Evolutionary conservation across 2,329 filamentous ascomycete species (phyloP), one percentile per base, ranked within the genome.

Genomic region (Thielaviopsis populi): DNA sequence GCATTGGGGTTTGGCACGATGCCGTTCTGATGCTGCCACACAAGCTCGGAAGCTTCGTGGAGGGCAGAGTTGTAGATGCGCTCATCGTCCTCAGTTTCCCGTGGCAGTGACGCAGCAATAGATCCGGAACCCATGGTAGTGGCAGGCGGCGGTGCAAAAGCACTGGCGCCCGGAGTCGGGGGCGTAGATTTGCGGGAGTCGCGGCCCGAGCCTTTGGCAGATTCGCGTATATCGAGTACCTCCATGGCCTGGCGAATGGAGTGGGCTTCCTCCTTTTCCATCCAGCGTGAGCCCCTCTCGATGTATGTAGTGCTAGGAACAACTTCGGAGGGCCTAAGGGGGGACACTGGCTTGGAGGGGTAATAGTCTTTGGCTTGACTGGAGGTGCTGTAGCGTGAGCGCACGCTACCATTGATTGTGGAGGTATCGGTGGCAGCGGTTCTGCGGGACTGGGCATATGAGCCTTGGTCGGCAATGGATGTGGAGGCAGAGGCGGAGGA

Each of bases 201-300:
- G 2, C 50, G 13, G 1, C 24, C 63, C 10, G 50, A 54, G 7
- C 30, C 24, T 8, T 22, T 15, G 1, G 10, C 63, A 46, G 71
- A 69, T 37, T 76, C 74, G 62, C 76, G 77, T 53, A 87, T 67
- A 65, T 88, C 82, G 80, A 91, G 82, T 69, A 88, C 84, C 68
- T 89, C 83, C 78, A 91, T 83, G 11, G 88, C 87, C 66, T 84
- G 80, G 19, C 86, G 81, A 66, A 91, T 74, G 22, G 86, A 86
- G 42, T 80, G 79, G 3, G 83, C 85, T 73, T 91, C 88, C 70
- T 90, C 86, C 72, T 87, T 88, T 72, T 91, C 88, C 82, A 89
- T 88, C 85, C 87, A 89, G 69, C 87, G 78, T 70, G 84, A 82
- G 19, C 86, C 86, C 64, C 84, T 81, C 72, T 91, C 88, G 64